Percentiles rank a stretch among this genome's conserved stretches.
Evolutionary conservation across 768 basidiomycete genomes (phyloP).

Genomic region (Lactarius akahatsu): DNA sequence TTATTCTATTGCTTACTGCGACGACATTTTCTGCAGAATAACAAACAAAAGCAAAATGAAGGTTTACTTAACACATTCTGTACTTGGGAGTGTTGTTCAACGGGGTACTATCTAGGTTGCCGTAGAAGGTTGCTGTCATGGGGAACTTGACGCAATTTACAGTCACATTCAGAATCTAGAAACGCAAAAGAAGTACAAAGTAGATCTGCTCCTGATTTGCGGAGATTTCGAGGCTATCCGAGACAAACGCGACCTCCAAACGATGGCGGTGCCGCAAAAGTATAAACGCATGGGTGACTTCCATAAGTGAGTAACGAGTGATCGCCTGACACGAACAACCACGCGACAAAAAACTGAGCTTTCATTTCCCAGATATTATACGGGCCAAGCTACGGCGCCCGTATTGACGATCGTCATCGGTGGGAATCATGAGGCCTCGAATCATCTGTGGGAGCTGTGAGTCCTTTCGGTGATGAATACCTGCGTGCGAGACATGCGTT

Average conservation of each 20-base stretch:
- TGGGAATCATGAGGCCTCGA: constrained; percentile 96
- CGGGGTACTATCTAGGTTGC: constrained; percentile 56
- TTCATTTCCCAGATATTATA: constrained; percentile 68
- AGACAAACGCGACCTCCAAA: constrained; percentile 79
- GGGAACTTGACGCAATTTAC: constrained; percentile 88
- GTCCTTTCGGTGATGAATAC: constrained; percentile 33
- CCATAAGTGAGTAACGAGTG: constrained; percentile 53
- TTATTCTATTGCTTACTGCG: not conserved
- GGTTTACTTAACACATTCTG: constrained; percentile 1
- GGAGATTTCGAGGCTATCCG: constrained; percentile 74
- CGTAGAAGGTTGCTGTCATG: constrained; percentile 94
- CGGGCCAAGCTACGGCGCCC: constrained; percentile 76
- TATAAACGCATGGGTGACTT: constrained; percentile 85
- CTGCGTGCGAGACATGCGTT: constrained; percentile 16
- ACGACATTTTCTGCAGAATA: not conserved
- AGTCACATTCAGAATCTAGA: constrained; percentile 64
- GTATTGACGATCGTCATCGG: constrained; percentile 92
- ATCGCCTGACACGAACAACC: not conserved
- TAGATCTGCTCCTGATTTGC: constrained; percentile 88
- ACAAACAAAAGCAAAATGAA: constrained; percentile 3
- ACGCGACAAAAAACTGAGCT: not conserved
- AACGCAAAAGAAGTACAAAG: constrained; percentile 54
- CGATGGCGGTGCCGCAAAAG: constrained; percentile 90
- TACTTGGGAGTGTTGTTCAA: not conserved
- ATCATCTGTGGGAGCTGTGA: constrained; percentile 94